phyloP scores from a whole-genome alignment of 176 grass and related monocot genomes.

The Eragrostis curvula region DNA sequence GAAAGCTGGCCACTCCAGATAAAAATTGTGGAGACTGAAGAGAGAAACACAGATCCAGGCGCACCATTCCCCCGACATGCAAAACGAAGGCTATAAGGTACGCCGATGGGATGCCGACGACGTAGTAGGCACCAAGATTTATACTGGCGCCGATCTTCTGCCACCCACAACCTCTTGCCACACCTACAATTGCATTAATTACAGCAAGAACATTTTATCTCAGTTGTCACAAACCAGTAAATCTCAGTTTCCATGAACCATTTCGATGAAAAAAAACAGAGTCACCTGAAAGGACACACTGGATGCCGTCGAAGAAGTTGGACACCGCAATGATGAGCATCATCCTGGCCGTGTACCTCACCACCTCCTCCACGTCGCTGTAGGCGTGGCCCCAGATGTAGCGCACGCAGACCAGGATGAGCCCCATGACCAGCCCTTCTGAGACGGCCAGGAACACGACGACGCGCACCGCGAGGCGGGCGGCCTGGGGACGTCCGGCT shows the following conservation, averaged over 20 bases:
- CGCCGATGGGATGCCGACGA: constrained; percentile 60
- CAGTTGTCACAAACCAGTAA: no score
- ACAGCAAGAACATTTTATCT: neutral
- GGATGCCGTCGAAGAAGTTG: constrained; percentile 52
- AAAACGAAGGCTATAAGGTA: constrained; percentile 72
- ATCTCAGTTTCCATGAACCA: no score
- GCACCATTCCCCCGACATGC: constrained; percentile 59
- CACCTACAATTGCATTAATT: constrained; percentile 48
- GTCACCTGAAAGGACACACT: constrained; percentile 50
- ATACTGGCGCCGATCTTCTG: constrained; percentile 75
- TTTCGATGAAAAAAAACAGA: no score
- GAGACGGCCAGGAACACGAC: constrained; percentile 56
- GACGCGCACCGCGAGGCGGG: constrained; percentile 49
- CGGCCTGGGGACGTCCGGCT: constrained; percentile 49
- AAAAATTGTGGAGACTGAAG: neutral
- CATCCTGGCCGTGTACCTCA: constrained; percentile 58
- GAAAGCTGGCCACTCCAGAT: neutral
- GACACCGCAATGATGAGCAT: constrained; percentile 60
- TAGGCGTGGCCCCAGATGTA: constrained; percentile 75
- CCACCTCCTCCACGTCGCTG: constrained; percentile 75
- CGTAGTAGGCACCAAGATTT: constrained; percentile 75
- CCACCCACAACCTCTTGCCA: constrained; percentile 80
- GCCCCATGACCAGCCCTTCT: constrained; percentile 50
- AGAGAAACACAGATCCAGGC: neutral
- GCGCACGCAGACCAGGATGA: constrained; percentile 47